These are phyloP conservation scores for Vitis labrusca DNA, from an alignment of 164 flowering plant species.

Conservation along the genomic window DNA sequence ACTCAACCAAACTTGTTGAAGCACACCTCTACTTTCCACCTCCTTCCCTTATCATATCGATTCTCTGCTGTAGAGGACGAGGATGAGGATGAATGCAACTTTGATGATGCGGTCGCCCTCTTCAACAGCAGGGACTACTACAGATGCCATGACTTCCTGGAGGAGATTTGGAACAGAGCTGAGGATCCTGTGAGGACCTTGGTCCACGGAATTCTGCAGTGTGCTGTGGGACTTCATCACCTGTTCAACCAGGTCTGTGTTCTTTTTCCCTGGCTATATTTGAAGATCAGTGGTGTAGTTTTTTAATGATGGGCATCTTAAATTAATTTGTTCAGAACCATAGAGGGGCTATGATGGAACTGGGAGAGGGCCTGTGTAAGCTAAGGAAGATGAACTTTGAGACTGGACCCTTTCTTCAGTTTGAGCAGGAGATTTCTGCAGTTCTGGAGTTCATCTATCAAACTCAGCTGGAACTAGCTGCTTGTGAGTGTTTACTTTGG, in stretches of 20 bases:
- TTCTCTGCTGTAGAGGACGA: slow-evolving; percentile 18
- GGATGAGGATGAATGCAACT: slow-evolving; percentile 31
- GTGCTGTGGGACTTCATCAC: slow-evolving; percentile 89
- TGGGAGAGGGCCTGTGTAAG: slow-evolving; percentile 89
- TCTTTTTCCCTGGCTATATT: not conserved
- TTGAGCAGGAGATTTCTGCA: slow-evolving; percentile 70
- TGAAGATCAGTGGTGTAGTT: not conserved
- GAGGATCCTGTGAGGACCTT: slow-evolving; percentile 70
- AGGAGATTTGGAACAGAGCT: slow-evolving; percentile 70
- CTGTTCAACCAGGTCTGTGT: slow-evolving; percentile 62
- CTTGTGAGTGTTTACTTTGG: slow-evolving; percentile 52
- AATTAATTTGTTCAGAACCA: slow-evolving; percentile 51
- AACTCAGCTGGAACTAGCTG: slow-evolving; percentile 86
- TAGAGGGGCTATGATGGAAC: slow-evolving; percentile 93
- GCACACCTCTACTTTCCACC: no score
- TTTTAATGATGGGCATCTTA: not conserved
- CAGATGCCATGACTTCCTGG: slow-evolving; percentile 76
- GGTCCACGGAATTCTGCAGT: slow-evolving; percentile 76
- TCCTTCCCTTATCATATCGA: slow-evolving; percentile 8
- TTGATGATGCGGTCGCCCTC: slow-evolving; percentile 61
- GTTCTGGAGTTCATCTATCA: slow-evolving; percentile 72
- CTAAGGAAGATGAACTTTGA: slow-evolving; percentile 70
- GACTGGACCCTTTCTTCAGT: slow-evolving; percentile 64
- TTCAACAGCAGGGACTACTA: slow-evolving; percentile 74
- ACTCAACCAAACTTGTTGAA: no score